Base-by-base conservation (phyloP, 768 basidiomycete genomes). In the Pulveroboletus sp. region DNA sequence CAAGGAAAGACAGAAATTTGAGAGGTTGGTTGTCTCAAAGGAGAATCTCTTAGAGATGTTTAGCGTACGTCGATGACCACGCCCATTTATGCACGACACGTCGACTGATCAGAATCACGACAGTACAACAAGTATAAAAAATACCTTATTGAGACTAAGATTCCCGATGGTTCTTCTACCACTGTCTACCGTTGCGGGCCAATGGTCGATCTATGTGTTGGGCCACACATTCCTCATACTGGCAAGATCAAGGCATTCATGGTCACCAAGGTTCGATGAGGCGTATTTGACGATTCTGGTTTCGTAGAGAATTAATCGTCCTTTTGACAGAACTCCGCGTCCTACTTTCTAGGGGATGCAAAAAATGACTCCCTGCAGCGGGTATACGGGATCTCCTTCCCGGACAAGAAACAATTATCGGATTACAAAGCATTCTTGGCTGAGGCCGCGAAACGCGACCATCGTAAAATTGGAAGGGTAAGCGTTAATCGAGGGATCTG, bases 111-210 rank as follows among this genome's bases (percentile, higher is more conserved):
- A 15, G 26, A 17, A 43, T 37, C 15, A n/a, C 15, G 30, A 30
- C 62, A 99, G 94, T 99, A 98, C 72, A 99, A 98, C 78, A 93
- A 92, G 69, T 99, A 95, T 75, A 99, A 99, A 75, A 82, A 85
- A 59, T 87, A 97, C 68, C 80, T 98, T 63, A 97, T 99, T 63
- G 82, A 96, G 67, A 82, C 84, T 59, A 97, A 98, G 73, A 85
- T 99, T 49, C 89, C 92, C 9, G 95, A 99, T 69, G 95, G 94
- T 55, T 87, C 91, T 9, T 91, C 89, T 44, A 94, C 96, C 39
- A 99, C 96, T 9, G 93, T 99, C 15, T 99, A 98, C 73, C 89
- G 95, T 44, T 98, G 96, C 66, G 96, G 96, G 31, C 94, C 96
- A 36, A 93, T 99, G 86, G 84, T 99, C 49, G 96, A 99, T 71